Conservation (phyloP, 2,329 filamentous ascomycete genomes). For the Zymoseptoria brevis region DNA sequence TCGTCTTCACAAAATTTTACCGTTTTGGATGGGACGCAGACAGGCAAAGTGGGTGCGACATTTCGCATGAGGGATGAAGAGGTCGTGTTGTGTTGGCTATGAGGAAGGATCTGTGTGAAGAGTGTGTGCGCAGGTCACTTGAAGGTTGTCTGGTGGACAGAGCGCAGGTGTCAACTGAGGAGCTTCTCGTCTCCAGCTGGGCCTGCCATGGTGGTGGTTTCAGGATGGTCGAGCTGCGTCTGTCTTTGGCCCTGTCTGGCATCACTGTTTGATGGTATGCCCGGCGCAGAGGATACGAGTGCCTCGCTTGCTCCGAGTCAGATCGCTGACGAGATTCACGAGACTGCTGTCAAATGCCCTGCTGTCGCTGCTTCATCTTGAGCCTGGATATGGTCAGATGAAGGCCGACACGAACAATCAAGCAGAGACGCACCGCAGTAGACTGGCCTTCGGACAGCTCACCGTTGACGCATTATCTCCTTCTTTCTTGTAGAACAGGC, state of each 20-base stretch:
- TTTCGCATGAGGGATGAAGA: background rate
- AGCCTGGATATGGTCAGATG: constrained; percentile 37
- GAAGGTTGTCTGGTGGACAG: too few relatives aligned
- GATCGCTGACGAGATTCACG: too few relatives aligned
- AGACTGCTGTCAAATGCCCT: background rate
- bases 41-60: constrained; percentile 36
- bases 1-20: constrained; percentile 26
- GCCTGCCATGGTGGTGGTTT: too few relatives aligned
- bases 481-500: constrained; percentile 72
- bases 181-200: too few relatives aligned
- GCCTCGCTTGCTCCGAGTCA: too few relatives aligned
- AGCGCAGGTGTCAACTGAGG: too few relatives aligned
- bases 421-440: constrained; percentile 49
- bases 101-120: background rate
- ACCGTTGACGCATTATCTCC: constrained; percentile 68
- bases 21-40: constrained; percentile 38
- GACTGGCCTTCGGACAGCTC: constrained; percentile 75
- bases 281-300: too few relatives aligned
- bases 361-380: constrained; percentile 68
- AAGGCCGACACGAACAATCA: background rate
- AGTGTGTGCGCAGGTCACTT: too few relatives aligned
- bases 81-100: background rate
- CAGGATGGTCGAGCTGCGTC: too few relatives aligned
- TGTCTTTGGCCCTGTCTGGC: too few relatives aligned
- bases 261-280: too few relatives aligned